Evolutionary conservation across 2,329 filamentous ascomycete genomes (phyloP).

Genomic region (Didymella arachidicola): DNA sequence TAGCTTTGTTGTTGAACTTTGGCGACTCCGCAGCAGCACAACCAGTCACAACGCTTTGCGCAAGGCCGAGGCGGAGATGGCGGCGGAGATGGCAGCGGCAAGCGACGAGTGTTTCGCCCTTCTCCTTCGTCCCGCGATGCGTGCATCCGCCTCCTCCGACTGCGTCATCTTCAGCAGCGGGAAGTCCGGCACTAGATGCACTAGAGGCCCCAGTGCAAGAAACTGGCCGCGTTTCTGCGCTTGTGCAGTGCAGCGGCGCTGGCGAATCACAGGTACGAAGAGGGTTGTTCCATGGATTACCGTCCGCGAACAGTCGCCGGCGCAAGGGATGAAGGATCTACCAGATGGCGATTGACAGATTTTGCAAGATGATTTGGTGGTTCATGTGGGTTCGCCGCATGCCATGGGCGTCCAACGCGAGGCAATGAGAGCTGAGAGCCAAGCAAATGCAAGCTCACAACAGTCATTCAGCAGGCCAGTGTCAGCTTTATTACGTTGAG

Average conservation of each 20-base stretch:
- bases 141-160: slow-evolving; percentile 42
- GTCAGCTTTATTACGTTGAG: slow-evolving; percentile 27
- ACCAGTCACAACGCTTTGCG: slow-evolving; percentile 24
- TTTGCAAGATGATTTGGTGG: slow-evolving; percentile 40
- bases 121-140: slow-evolving; percentile 29
- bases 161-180: slow-evolving; percentile 39
- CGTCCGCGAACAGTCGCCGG: slow-evolving; percentile 30
- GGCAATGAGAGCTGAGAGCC: slow-evolving; percentile 35
- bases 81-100: slow-evolving; percentile 25
- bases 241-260: slow-evolving; percentile 19
- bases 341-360: slow-evolving; percentile 38
- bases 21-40: slow-evolving; percentile 16
- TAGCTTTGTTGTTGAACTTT: slow-evolving; percentile 6
- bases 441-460: slow-evolving; percentile 18
- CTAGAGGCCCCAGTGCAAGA: slow-evolving; percentile 27
- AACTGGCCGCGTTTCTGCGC: slow-evolving; percentile 26
- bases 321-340: slow-evolving; percentile 38
- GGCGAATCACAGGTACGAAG: slow-evolving; percentile 34
- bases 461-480: slow-evolving; percentile 28
- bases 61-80: slow-evolving; percentile 29
- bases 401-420: slow-evolving; percentile 29
- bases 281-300: slow-evolving; percentile 29
- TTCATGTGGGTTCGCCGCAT: slow-evolving; percentile 33
- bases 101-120: slow-evolving; percentile 33
- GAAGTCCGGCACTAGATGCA: slow-evolving; percentile 43